Evolutionary conservation across 2,329 filamentous ascomycete species (phyloP).

Genomic region (Talaromyces albobiverticillius): DNA sequence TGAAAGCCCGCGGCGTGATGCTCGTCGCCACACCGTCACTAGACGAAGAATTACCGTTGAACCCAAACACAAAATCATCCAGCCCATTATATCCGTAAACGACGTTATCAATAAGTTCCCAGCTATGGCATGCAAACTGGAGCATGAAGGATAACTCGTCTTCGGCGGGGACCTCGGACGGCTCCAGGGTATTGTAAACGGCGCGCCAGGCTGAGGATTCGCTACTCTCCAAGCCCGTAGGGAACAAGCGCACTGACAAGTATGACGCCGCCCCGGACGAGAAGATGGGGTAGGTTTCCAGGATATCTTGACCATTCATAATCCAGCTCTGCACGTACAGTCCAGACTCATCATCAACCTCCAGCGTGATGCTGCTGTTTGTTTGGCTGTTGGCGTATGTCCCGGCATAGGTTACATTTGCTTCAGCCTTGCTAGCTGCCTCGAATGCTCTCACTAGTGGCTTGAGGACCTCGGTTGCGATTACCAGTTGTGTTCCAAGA

Average conservation of each 20-base stretch:
- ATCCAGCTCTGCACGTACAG: not conserved
- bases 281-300: not conserved
- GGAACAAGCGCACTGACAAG: slow-evolving; percentile 12
- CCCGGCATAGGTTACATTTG: not conserved
- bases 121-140: not conserved
- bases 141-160: not conserved
- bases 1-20: not conserved
- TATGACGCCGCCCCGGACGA: not conserved
- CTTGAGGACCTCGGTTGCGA: slow-evolving; percentile 6
- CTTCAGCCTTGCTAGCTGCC: slow-evolving; percentile 18
- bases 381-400: not conserved
- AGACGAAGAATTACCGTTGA: not conserved
- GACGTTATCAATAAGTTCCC: not conserved
- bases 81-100: not conserved
- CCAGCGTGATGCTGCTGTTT: not conserved
- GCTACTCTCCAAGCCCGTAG: slow-evolving; percentile 1
- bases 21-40: too few relatives aligned
- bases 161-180: not conserved
- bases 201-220: not conserved
- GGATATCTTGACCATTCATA: not conserved
- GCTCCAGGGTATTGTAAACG: not conserved
- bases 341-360: not conserved
- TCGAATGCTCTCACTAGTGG: slow-evolving; percentile 20
- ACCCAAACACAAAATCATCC: slow-evolving; percentile 1
- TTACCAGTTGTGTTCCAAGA: not conserved